Evolutionary conservation across 352 stramenopile species (phyloP), one percentile per base, ranked within the genome.

Genomic region (Globisporangium acanthophoron): DNA sequence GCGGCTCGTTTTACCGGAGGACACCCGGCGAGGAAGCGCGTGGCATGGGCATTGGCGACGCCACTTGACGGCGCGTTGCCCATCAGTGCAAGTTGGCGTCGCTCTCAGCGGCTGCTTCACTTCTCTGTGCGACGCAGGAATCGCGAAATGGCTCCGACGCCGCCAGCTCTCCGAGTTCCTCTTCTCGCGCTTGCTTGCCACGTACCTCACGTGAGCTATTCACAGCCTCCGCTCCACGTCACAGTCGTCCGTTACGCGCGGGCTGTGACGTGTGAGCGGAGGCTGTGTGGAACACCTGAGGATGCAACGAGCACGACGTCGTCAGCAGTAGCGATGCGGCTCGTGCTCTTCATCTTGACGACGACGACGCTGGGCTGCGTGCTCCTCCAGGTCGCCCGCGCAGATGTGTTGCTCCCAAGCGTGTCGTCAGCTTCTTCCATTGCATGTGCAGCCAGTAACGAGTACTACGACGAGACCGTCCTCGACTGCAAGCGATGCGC

Each of bases 381-480:
- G 37, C 3, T 13, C 27, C 47, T 53, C 35, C 35, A 24, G 37
- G 1, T 37, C 54, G 54, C 37, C 5, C 44, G 41, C 2, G 51
- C 40, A 11, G 21, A 56, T 3, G 13, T 71, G 5, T 31, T 39
- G 15, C 31, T 59, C 29, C 41, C 58, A 13, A 49, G n/a, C 15
- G 21, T 24, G 21, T 21, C 56, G 1, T 24, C 20, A 1, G 18
- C 37, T 18, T 37, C 35, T 27, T 47, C 59, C 8, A 9, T 15
- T 5, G 18, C 31, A 3, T 88, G 80, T 59, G 65, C 73, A 45
- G 33, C 63, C 0, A 55, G 47, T 12, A 73, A 51, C 1, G 69
- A 90, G 54, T 90, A 75, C 64, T 90, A 80, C 46, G 78, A 90
- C 58, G 58, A 73, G 55, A 55, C 70, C 1, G 61, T 76, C n/a